Conservation (phyloP, 83 land plant genomes). For the Thuja plicata region DNA sequence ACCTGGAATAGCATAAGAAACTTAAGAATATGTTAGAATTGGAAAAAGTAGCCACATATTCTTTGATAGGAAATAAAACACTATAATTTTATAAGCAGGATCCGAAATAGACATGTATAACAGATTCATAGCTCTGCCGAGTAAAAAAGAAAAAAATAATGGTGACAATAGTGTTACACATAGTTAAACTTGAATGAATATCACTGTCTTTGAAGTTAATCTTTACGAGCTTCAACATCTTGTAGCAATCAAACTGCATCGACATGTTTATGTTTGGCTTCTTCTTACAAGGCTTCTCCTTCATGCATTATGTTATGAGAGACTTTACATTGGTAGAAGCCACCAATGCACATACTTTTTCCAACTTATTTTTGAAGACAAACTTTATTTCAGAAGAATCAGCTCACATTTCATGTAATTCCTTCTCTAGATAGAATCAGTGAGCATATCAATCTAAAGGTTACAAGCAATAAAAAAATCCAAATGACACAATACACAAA, state of each 20-base stretch:
- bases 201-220: conserved; percentile 74
- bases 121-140: not conserved
- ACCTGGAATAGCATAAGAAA: not conserved
- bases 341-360: conserved; percentile 60
- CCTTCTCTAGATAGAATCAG: conserved; percentile 78
- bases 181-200: conserved; percentile 66
- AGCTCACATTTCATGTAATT: conserved; percentile 78
- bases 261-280: conserved; percentile 56
- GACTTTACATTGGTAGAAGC: conserved; percentile 63
- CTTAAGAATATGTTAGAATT: not conserved
- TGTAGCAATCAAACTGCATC: conserved; percentile 74
- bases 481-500: not conserved
- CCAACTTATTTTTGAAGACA: conserved; percentile 74
- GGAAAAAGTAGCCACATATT: not conserved
- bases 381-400: conserved; percentile 80
- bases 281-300: conserved; percentile 74
- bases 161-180: conserved; percentile 14
- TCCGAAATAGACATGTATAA: not conserved
- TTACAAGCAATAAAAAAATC: not conserved
- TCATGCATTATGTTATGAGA: conserved; percentile 59
- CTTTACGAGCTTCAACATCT: conserved; percentile 98
- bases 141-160: not conserved
- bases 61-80: not conserved
- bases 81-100: not conserved
- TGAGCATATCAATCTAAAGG: not conserved